phyloP scores from a whole-genome alignment of 2,329 filamentous ascomycete genomes.

The Fusarium incarnatum region DNA sequence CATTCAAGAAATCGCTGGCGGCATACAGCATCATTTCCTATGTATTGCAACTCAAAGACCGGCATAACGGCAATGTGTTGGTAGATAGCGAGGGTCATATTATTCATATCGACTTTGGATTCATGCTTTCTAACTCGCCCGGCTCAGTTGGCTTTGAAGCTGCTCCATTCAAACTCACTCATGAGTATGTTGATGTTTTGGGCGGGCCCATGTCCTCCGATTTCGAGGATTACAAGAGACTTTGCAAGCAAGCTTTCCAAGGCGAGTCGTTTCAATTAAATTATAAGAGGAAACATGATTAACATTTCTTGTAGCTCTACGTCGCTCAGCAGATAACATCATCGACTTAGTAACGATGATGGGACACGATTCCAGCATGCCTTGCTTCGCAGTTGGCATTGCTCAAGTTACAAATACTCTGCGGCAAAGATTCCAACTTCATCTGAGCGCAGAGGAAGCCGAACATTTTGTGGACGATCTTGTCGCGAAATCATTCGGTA shows the following conservation, averaged over 20 bases:
- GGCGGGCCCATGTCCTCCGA: conserved; percentile 77
- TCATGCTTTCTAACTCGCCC: conserved; percentile 89
- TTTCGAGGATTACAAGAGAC: conserved; percentile 79
- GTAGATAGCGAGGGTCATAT: conserved; percentile 89
- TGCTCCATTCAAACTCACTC: conserved; percentile 86
- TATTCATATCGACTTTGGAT: conserved; percentile 89
- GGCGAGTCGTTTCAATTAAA: conserved; percentile 57
- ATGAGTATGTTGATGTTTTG: conserved; percentile 87
- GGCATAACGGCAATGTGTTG: conserved; percentile 87
- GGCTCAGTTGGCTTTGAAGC: conserved; percentile 88
- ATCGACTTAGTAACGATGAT: conserved; percentile 87
- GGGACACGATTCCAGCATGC: conserved; percentile 86
- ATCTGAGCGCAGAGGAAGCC: conserved; percentile 84
- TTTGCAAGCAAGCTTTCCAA: conserved; percentile 88
- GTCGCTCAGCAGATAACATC: conserved; percentile 82
- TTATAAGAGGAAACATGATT: background rate
- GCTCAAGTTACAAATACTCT: conserved; percentile 75
- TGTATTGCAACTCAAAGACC: conserved; percentile 84
- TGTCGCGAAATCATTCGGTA: conserved; percentile 83
- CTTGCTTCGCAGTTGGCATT: conserved; percentile 82
- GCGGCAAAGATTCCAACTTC: conserved; percentile 81
- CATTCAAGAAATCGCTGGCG: conserved; percentile 83
- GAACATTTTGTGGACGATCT: conserved; percentile 85
- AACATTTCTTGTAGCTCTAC: conserved; percentile 65
- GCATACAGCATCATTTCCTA: conserved; percentile 90